Percentiles rank a stretch among this genome's conserved stretches.
These are phyloP conservation scores for Selenicereus undatus DNA, from an alignment of 148 eudicot species.

Conservation along the genomic window DNA sequence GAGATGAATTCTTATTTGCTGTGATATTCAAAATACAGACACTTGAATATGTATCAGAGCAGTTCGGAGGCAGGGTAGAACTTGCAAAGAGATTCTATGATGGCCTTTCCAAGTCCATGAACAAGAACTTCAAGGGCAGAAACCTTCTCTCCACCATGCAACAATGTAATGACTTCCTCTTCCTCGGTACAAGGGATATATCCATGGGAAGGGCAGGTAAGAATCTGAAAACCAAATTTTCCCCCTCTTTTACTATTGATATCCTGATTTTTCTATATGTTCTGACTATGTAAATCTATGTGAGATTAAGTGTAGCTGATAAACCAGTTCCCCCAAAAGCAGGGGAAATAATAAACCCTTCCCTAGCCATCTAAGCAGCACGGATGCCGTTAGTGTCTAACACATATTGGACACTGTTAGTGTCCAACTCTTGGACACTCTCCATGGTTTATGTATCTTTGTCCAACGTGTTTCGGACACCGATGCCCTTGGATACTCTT, in stretches of 20 bases:
- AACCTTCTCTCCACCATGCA: constrained; percentile 65
- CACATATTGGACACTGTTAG: too few relatives aligned
- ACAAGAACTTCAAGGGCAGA: constrained; percentile 57
- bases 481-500: too few relatives aligned
- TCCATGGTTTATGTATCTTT: too few relatives aligned
- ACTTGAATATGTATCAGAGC: constrained; percentile 53
- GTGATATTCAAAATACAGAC: constrained; percentile 23
- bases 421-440: too few relatives aligned
- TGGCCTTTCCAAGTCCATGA: constrained; percentile 47
- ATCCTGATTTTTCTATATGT: not conserved
- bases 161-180: constrained; percentile 66
- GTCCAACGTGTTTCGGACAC: too few relatives aligned
- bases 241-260: not conserved
- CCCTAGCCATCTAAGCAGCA: too few relatives aligned
- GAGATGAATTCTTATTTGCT: not conserved
- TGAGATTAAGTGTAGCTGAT: too few relatives aligned
- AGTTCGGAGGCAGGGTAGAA: constrained; percentile 57
- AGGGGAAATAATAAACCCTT: too few relatives aligned
- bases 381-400: too few relatives aligned
- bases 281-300: too few relatives aligned
- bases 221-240: not conserved
- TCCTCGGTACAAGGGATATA: constrained; percentile 59
- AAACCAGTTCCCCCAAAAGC: too few relatives aligned
- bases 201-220: constrained; percentile 68
- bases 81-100: constrained; percentile 54